Conservation (phyloP, 768 basidiomycete species). For the Lanmaoa pseudosensibilis region DNA sequence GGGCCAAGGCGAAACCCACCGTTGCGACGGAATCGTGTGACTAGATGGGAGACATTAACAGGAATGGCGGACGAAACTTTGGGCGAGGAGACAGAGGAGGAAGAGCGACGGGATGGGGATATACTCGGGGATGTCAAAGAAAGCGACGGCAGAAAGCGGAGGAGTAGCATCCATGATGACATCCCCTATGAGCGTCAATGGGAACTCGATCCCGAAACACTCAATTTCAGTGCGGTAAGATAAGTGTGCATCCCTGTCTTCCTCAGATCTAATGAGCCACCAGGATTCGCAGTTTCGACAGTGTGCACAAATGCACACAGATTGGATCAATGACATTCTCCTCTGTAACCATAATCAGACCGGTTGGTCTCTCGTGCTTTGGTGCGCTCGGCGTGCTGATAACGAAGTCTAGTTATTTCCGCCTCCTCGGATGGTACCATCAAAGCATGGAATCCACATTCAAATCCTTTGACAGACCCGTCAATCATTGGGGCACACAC, state of each 20-base stretch:
- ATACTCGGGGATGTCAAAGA: constrained; percentile 70
- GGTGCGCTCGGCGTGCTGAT: constrained; percentile 6
- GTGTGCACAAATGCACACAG: constrained; percentile 83
- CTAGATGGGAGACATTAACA: constrained; percentile 78
- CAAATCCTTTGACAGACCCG: constrained; percentile 56
- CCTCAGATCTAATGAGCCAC: constrained; percentile 12
- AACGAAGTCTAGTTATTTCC: constrained; percentile 63
- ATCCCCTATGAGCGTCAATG: constrained; percentile 73
- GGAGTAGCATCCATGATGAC: constrained; percentile 28
- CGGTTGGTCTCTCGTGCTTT: constrained; percentile 41
- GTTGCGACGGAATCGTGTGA: constrained; percentile 28
- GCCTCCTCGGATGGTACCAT: constrained; percentile 96
- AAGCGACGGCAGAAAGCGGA: constrained; percentile 34
- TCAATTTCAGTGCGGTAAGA: constrained; percentile 52
- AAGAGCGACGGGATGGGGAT: constrained; percentile 72
- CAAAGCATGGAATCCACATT: constrained; percentile 91
- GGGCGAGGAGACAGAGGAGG: constrained; percentile 66
- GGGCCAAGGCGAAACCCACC: constrained; percentile 38
- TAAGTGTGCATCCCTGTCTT: not conserved
- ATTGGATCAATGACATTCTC: constrained; percentile 95
- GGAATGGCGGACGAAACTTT: constrained; percentile 76
- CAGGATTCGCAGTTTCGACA: constrained; percentile 76
- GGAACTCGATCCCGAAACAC: constrained; percentile 67
- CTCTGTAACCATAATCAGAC: constrained; percentile 93
- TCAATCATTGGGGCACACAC: constrained; percentile 67